Evolutionary conservation across 495 filamentous ascomycete species (phyloP).

Genomic region (Penicillium chermesinum): DNA sequence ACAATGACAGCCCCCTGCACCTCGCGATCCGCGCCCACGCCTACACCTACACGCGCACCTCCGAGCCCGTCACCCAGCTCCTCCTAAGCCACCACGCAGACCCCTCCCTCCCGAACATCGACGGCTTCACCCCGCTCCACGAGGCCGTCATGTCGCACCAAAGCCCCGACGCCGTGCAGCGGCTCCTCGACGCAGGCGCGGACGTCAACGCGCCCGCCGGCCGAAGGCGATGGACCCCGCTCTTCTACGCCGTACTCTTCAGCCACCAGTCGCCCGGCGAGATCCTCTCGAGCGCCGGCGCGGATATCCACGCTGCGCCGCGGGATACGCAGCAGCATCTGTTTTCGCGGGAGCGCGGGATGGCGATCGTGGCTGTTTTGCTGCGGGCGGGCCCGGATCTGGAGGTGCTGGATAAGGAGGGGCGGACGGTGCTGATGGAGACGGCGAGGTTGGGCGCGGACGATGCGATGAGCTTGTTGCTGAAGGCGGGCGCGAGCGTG

Average conservation of each 20-base stretch:
- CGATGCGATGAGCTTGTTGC: neutral
- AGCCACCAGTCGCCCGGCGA: neutral
- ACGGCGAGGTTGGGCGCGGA: neutral
- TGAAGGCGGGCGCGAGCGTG: neutral
- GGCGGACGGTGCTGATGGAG: neutral
- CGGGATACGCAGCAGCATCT: neutral
- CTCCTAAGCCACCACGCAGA: too few relatives aligned
- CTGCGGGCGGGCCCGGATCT: neutral
- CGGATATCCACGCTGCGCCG: neutral
- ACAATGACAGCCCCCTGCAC: too few relatives aligned
- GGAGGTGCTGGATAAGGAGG: neutral
- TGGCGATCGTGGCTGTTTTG: neutral
- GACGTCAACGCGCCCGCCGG: neutral
- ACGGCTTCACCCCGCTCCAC: neutral
- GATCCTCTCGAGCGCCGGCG: neutral
- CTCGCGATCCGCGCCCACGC: too few relatives aligned
- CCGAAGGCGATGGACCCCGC: neutral
- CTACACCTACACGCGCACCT: too few relatives aligned
- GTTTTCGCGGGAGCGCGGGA: neutral
- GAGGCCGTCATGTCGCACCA: neutral
- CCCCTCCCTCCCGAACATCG: neutral
- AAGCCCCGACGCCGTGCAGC: neutral
- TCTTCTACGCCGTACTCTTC: neutral
- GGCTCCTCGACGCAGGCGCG: neutral
- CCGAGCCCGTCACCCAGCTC: too few relatives aligned